Base-by-base conservation (phyloP, 805 yeast species). In the Starmerella floris region DNA sequence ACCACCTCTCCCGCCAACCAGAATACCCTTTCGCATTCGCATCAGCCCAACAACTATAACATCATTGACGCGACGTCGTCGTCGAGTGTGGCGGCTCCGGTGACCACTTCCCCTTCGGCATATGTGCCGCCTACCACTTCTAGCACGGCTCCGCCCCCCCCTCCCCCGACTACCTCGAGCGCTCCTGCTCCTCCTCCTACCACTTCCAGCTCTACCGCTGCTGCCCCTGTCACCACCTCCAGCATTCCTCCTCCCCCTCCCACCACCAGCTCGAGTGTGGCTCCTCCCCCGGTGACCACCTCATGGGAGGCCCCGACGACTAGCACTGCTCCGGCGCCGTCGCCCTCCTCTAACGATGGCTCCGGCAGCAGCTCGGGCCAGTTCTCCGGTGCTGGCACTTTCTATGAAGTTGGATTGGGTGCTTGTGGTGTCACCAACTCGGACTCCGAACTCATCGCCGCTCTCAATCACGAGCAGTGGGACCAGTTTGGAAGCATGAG, bases 351-450 rank as follows among this genome's bases (percentile, higher is more conserved):
- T 15, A 22, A 53, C 17, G 36, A 54, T 17, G 33, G 49, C 28
- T 34, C 46, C 17, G 10, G 47, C 25, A 19, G 51, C 21, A 37
- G 54, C 26, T 46, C 55, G 40, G 56, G 56, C 30, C 25, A 40
- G 31, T 61, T 49, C 58, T 34, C 51, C 33, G 62, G 66, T 31
- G 56, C 62, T 23, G 66, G 62, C 6, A 62, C 66, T 27, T 62
- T 44, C 56, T 62, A 59, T 51, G 53, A 50, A 27, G 52, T 56
- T 26, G 65, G 66, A 13, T 59, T 64, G 36, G 80, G 78, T 43
- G 74, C 79, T 21, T 76, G 80, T 60, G 81, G 81, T 33, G 45
- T 51, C 35, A 55, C 63, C 46, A 67, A 60, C 61, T 41, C 62
- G 16, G 72, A 65, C 46, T 27, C 61, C n/a, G 80, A 75, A 51